Evolutionary conservation across 805 yeast species (phyloP).

Genomic region (Candida verbasci): DNA sequence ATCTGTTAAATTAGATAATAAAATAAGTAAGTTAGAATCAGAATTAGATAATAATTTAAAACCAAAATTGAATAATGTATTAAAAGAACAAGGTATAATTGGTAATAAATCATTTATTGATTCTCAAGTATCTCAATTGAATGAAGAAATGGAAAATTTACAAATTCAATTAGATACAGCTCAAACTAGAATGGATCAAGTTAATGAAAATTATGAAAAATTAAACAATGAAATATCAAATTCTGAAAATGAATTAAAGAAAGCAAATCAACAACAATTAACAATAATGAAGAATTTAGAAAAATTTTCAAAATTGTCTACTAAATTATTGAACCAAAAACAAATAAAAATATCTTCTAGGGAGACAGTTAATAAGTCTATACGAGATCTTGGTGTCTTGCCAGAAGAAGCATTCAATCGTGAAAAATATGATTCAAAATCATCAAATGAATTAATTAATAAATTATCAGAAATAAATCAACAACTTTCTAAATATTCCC

Average conservation of each 20-base stretch:
- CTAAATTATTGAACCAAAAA: slow-evolving; percentile 59
- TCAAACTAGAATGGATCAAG: slow-evolving; percentile 20
- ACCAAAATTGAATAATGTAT: slow-evolving; percentile 38
- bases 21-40: slow-evolving; percentile 43
- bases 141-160: slow-evolving; percentile 22
- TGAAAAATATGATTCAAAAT: slow-evolving; percentile 33
- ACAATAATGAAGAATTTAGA: slow-evolving; percentile 53
- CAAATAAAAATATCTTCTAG: slow-evolving; percentile 55
- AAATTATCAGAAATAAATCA: slow-evolving; percentile 53
- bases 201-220: slow-evolving; percentile 23
- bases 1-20: slow-evolving; percentile 42
- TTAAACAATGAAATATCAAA: slow-evolving; percentile 25
- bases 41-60: slow-evolving; percentile 56
- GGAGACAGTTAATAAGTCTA: slow-evolving; percentile 66
- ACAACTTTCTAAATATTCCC: slow-evolving; percentile 58
- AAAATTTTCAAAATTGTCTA: slow-evolving; percentile 57
- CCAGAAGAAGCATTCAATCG: slow-evolving; percentile 75
- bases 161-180: slow-evolving; percentile 23
- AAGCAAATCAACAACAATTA: slow-evolving; percentile 56
- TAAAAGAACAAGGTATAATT: slow-evolving; percentile 10
- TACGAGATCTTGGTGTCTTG: slow-evolving; percentile 80
- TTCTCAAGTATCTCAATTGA: slow-evolving; percentile 13
- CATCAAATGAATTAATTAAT: slow-evolving; percentile 50
- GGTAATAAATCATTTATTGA: slow-evolving; percentile 11
- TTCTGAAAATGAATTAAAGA: slow-evolving; percentile 38